Evolutionary conservation across 108 stramenopile genomes (phyloP), one percentile per base, ranked within the genome.

Genomic region (Pseudonitzschia pungens): DNA sequence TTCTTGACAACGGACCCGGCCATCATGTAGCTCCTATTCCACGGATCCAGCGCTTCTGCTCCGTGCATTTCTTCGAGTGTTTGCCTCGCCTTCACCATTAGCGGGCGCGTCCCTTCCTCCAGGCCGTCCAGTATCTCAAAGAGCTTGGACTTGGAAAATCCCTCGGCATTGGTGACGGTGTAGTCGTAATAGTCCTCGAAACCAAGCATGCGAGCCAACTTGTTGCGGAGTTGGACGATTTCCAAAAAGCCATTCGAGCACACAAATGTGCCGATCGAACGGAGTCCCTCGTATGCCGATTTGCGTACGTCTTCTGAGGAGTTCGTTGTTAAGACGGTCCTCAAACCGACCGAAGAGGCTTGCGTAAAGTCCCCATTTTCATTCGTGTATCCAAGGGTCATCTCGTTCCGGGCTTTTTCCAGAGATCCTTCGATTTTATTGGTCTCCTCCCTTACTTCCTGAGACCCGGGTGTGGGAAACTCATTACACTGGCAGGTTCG

Each of bases 151-250:
- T 91, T 91, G 24, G 78, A 77, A 75, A 91, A 88, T 52, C 87
- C 90, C 66, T 91, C 90, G 20, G 90, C 84, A 51, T 87, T 85
- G 14, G 85, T 77, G 0, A 91, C 90, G 65, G 84, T 84, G 77
- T 86, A 86, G 71, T 91, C 90, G 65, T 91, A 91, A 65, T 84
- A 91, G 69, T 88, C 87, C 2, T 75, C 57, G 65, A 68, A 88
- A 0, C 86, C 86, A 0, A 88, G 65, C 14, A 63, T 41, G 44
- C 82, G 82, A 1, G 87, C 90, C 68, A 91, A 57, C 28, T 72
- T 65, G 51, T 91, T 91, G 21, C 90, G 75, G 4, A 79, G 67
- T 56, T 87, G 86, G 63, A 91, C 83, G 31, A 91, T 82, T 53
- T 88, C 90, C 24, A 87, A 77, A 66, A 91, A 91, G 0, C 89